Conservation (phyloP, 331 rosid species). For the Malus hybrid region DNA sequence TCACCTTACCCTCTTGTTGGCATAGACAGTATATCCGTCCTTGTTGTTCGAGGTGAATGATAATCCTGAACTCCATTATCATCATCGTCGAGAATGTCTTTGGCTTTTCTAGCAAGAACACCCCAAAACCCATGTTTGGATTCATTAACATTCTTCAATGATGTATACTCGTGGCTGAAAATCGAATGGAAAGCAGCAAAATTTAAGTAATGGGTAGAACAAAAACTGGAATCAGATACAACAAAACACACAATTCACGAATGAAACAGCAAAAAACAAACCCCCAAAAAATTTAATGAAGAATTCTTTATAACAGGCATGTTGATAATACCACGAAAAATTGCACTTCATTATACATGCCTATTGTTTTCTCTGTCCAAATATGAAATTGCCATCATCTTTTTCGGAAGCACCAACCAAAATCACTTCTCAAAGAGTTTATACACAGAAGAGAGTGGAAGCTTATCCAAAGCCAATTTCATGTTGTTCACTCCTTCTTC, state of each 20-base stretch:
- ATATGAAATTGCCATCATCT: too few species aligned
- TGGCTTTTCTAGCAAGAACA: constrained; percentile 80
- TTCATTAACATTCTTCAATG: constrained; percentile 64
- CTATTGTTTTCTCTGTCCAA: too few species aligned
- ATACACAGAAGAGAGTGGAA: too few species aligned
- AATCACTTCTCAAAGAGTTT: too few species aligned
- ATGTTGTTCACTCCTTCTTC: too few species aligned
- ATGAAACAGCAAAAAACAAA: not conserved
- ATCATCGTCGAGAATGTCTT: constrained; percentile 2
- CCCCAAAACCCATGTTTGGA: constrained; percentile 92
- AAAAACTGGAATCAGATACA: not conserved
- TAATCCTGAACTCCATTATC: too few species aligned
- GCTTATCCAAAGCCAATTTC: too few species aligned
- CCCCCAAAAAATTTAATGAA: too few species aligned
- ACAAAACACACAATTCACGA: not conserved
- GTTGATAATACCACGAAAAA: too few species aligned
- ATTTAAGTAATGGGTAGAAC: not conserved
- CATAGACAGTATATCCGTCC: constrained; percentile 35
- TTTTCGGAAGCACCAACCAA: too few species aligned
- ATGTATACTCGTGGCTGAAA: constrained; percentile 58
- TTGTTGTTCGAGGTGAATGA: not conserved
- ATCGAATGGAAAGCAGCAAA: constrained; percentile 30
- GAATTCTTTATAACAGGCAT: too few species aligned
- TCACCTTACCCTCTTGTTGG: constrained; percentile 8
- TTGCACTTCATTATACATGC: too few species aligned